phyloP scores from a whole-genome alignment of 2,329 filamentous ascomycete genomes.

The Ophiostoma triangulosporum region DNA sequence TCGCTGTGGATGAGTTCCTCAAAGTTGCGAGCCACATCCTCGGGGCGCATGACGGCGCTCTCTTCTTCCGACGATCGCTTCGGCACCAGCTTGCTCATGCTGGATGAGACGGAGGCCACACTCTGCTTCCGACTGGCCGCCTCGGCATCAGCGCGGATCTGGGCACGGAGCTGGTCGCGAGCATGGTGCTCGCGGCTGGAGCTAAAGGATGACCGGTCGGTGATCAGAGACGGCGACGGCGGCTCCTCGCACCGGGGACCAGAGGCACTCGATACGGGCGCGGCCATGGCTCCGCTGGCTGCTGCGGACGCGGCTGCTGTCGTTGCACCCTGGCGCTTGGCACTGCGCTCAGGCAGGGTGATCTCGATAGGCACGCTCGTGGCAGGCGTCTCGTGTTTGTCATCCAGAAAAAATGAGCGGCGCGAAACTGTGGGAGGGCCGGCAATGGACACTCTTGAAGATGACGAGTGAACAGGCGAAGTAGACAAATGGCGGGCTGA shows the following conservation, averaged over 20 bases:
- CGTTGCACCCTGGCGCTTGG: constrained; percentile 6
- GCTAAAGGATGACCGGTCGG: neutral
- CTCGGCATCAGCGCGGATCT: constrained; percentile 3
- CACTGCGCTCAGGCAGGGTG: constrained; percentile 14
- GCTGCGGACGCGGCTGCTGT: constrained; percentile 15
- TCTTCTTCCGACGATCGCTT: constrained; percentile 49
- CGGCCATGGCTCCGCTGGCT: constrained; percentile 14
- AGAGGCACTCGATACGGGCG: neutral
- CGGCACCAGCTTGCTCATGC: constrained; percentile 36
- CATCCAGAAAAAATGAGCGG: constrained; percentile 23
- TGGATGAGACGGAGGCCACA: constrained; percentile 36
- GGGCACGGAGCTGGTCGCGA: constrained; percentile 1
- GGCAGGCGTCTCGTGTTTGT: constrained; percentile 22
- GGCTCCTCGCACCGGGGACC: constrained; percentile 1
- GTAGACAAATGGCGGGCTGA: constrained; percentile 11
- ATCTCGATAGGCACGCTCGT: constrained; percentile 14
- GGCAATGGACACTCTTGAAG: constrained; percentile 17
- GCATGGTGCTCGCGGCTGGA: constrained; percentile 3
- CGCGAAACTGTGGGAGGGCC: constrained; percentile 20
- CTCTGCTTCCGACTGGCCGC: constrained; percentile 22
- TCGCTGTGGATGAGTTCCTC: constrained; percentile 72
- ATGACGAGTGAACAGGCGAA: constrained; percentile 14
- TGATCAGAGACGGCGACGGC: constrained; percentile 1
- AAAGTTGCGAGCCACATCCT: constrained; percentile 54
- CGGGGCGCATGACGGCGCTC: constrained; percentile 31